Evolutionary conservation across 768 basidiomycete species (phyloP).

Genomic region (Trichaptum fuscoviolaceum): DNA sequence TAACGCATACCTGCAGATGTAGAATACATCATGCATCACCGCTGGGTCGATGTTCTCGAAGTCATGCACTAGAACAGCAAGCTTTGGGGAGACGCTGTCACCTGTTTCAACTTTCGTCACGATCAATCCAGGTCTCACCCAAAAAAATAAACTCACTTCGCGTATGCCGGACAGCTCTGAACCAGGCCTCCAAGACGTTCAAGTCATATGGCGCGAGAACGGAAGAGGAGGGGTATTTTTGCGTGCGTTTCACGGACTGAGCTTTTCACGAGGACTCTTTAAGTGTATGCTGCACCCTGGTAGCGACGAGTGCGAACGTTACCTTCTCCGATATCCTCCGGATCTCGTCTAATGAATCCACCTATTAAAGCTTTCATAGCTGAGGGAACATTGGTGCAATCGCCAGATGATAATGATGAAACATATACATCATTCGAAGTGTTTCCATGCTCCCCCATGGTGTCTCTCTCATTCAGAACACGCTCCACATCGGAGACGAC

Average conservation of each 20-base stretch:
- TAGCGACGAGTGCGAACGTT: slow-evolving; percentile 11
- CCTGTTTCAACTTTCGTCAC: slow-evolving; percentile 6
- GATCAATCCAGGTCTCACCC: slow-evolving; percentile 3
- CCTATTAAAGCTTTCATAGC: slow-evolving; percentile 53
- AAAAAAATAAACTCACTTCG: slow-evolving; percentile 30
- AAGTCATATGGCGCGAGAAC: slow-evolving; percentile 57
- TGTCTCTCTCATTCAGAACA: slow-evolving; percentile 17
- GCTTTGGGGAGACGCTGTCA: slow-evolving; percentile 23
- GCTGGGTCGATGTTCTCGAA: slow-evolving; percentile 66
- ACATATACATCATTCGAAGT: slow-evolving; percentile 23
- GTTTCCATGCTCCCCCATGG: slow-evolving; percentile 15
- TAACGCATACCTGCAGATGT: slow-evolving; percentile 59
- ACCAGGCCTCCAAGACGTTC: slow-evolving; percentile 54
- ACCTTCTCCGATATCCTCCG: background rate
- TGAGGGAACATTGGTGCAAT: slow-evolving; percentile 46
- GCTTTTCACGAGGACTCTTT: background rate
- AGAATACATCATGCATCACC: slow-evolving; percentile 64
- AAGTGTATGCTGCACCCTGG: slow-evolving; percentile 7
- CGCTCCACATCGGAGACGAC: slow-evolving; percentile 32
- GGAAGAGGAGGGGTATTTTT: slow-evolving; percentile 43
- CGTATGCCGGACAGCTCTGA: slow-evolving; percentile 33
- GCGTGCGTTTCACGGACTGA: slow-evolving; percentile 19
- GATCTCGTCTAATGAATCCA: slow-evolving; percentile 35
- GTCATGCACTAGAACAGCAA: slow-evolving; percentile 63
- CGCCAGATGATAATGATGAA: slow-evolving; percentile 51